Evolutionary conservation across 176 grass and related monocot genomes (phyloP), one percentile per base, ranked within the genome.

Genomic region (Oryza punctata): DNA sequence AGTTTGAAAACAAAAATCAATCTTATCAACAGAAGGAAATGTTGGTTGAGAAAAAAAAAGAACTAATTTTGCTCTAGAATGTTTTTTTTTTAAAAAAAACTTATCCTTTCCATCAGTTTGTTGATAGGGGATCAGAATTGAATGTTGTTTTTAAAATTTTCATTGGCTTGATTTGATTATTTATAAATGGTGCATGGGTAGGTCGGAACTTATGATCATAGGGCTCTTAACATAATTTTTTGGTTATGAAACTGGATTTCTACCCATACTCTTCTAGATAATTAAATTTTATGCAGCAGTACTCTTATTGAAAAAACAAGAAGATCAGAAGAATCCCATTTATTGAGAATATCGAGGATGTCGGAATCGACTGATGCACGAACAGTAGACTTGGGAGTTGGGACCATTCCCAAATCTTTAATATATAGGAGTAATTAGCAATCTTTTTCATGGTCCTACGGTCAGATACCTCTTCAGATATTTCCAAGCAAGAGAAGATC

Each of bases 1-100:
- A 85, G 27, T 13, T 21, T 46, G 19, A 2, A 7, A 60, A n/a
- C n/a, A 60, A 82, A 82, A 10, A 28, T 87, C 71, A 81, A 68
- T 40, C 27, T 72, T 64, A 37, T 21, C 4, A 19, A 25, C 12
- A 9, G 5, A n/a, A 41, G 24, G 12, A 24, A 5, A 15, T 60
- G 21, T 60, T 60, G 21, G 11, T 60, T 60, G 54, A 2, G 50
- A 54, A 21, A 7, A 54, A 54, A 54, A 19, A 54, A 54, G 7
- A 54, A 19, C 16, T 8, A 15, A 54, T 54, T 32, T 67, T 35
- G 33, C 33, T 35, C 33, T 35, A 6, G 33, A 35, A 33, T 33
- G 32, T 33, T 4, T 33, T 33, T 4, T 33, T 33, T 35, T 35
- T 1, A 29, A 29, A 29, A 29, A 35, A 5, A 77, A 60, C 21